Evolutionary conservation across 352 stramenopile species (phyloP).

Genomic region (Peronospora destructor): DNA sequence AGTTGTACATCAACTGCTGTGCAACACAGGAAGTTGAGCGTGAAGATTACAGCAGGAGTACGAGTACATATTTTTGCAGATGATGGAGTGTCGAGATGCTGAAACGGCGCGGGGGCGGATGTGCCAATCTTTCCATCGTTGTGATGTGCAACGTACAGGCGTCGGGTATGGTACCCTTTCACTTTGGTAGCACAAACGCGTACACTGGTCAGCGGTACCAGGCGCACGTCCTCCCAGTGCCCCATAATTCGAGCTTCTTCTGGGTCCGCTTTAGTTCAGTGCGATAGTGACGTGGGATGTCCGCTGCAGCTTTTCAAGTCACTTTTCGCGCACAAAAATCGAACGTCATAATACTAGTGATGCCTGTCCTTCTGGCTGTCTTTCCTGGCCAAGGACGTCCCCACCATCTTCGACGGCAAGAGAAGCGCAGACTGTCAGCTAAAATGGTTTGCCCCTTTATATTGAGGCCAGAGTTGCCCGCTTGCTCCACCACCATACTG

Average conservation of each 20-base stretch:
- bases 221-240: too few relatives aligned
- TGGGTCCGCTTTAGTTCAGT: not conserved
- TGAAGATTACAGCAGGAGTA: not conserved
- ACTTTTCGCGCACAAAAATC: not conserved
- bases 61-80: not conserved
- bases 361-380: not conserved
- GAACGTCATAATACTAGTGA: not conserved
- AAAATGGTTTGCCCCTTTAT: not conserved
- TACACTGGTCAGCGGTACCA: not conserved
- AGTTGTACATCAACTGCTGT: conserved; percentile 1
- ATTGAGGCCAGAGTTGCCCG: not conserved
- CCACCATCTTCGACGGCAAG: not conserved
- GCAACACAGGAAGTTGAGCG: conserved; percentile 1
- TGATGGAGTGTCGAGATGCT: conserved; percentile 10
- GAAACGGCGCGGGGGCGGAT: not conserved
- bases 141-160: not conserved
- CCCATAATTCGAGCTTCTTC: conserved; percentile 1
- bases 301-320: conserved; percentile 4
- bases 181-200: not conserved
- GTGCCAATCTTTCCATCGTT: not conserved
- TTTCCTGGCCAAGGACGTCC: not conserved
- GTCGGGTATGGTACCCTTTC: not conserved
- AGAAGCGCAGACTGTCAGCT: conserved; percentile 5
- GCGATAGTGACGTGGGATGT: conserved; percentile 7
- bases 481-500: too few relatives aligned